Percentiles rank a stretch among this genome's conserved stretches.
Conservation (phyloP, 2,329 filamentous ascomycete species). For the Eutypa lata region DNA sequence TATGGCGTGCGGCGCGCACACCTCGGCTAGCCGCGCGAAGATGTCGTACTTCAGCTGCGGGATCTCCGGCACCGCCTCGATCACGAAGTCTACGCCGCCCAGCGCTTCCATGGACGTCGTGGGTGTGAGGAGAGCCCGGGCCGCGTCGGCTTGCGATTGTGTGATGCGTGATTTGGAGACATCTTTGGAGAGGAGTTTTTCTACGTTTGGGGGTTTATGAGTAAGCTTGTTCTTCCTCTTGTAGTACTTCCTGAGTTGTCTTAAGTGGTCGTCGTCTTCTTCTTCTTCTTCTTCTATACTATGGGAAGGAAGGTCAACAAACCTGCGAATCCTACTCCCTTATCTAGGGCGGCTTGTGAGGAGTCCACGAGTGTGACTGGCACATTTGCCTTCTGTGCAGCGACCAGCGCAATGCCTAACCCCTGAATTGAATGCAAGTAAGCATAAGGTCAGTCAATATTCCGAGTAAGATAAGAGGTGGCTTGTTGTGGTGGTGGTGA, state of each 20-base stretch:
- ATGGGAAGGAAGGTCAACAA: conserved; percentile 25
- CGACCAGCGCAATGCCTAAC: conserved; percentile 91
- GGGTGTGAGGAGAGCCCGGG: conserved; percentile 65
- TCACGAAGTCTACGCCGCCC: conserved; percentile 87
- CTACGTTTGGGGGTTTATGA: conserved; percentile 36
- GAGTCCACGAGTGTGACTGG: conserved; percentile 84
- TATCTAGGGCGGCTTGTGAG: conserved; percentile 80
- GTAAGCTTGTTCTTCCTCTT: background rate
- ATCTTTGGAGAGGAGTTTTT: conserved; percentile 91
- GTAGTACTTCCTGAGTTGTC: too few species aligned
- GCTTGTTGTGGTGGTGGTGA: background rate
- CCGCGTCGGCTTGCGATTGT: conserved; percentile 72
- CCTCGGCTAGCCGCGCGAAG: conserved; percentile 76
- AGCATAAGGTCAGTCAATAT: too few species aligned
- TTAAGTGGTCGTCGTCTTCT: too few species aligned
- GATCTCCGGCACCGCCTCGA: conserved; percentile 95
- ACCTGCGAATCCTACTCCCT: conserved; percentile 87
- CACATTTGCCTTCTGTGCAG: conserved; percentile 77
- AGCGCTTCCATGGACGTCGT: conserved; percentile 75
- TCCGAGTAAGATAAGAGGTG: too few species aligned
- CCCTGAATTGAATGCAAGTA: conserved; percentile 56
- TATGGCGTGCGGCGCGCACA: conserved; percentile 81
- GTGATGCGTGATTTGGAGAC: conserved; percentile 84
- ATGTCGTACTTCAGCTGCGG: conserved; percentile 83
- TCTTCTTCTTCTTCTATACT: background rate